Base-by-base conservation (phyloP, 768 basidiomycete genomes). In the Strobilomyces dryophilus region DNA sequence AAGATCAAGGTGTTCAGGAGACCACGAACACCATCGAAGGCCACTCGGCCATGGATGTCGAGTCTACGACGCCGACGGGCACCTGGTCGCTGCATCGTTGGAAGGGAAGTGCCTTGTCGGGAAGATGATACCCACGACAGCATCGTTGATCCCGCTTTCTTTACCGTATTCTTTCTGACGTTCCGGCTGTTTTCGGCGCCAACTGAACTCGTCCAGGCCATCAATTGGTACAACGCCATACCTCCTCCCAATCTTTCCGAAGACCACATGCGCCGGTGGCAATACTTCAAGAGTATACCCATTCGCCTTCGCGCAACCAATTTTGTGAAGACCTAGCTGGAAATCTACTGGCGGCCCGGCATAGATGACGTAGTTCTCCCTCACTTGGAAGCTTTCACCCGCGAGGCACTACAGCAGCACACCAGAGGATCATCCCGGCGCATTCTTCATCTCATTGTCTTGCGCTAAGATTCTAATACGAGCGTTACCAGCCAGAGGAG, bases 91-190 rank as follows among this genome's bases (percentile, higher is more conserved):
- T 21, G 97, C 93, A 2, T 93, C 92, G 5, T 75, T 99, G 55
- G 79, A 79, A 17, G 94, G 87, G 1, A 24, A 24, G 24, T 24
- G n/a, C n/a, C n/a, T n/a, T 4, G 87, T 98, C n/a, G 94, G 95
- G 73, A 94, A 92, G 73, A 89, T 98, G 86, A 97, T 95, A 18
- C 93, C 5, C 92, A 97, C 65, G 92, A 93, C 64, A 85, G 84
- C 53, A 81, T 93, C 41, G 92, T 93, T 49, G 95, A 98, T 63
- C 76, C 89, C 17, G 82, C 85, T 0, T 95, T 98, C 68, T 80
- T 87, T 14, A 81, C 86, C 5, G 87, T 94, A 29, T 98, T 99
- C 75, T 95, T 95, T 77, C 77, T 95, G 62, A 98, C 95, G 0
- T 99, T 98, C 78, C 84, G 95, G 29, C 73, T 98, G 50, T 98